Conservation (phyloP, 2,329 filamentous ascomycete genomes). For the Neonectria hederae region DNA sequence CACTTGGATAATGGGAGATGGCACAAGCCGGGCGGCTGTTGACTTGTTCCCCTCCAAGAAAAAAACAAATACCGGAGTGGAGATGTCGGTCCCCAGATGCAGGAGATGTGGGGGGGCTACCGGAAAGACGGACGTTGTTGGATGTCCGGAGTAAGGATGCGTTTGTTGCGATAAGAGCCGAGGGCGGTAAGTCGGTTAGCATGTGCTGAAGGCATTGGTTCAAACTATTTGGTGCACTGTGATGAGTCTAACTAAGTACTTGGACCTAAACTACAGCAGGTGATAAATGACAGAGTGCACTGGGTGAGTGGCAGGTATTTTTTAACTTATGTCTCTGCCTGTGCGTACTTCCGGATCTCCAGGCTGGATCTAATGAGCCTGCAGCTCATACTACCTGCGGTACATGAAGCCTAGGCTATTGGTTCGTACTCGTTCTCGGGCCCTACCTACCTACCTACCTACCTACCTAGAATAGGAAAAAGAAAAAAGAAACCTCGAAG, state of each 20-base stretch:
- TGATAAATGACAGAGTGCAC: neutral
- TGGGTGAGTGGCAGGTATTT: neutral
- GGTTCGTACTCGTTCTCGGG: conserved; percentile 14
- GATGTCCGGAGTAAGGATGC: neutral
- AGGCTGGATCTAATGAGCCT: neutral
- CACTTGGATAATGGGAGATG: neutral
- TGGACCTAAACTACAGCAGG: neutral
- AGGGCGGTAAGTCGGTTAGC: neutral
- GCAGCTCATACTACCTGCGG: neutral
- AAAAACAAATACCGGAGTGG: neutral
- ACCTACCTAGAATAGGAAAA: no score
- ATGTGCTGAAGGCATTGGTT: neutral
- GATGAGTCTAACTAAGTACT: neutral
- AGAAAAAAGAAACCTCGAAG: neutral
- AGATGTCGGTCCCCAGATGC: neutral
- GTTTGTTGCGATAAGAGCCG: neutral
- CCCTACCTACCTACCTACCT: no score
- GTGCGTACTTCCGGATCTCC: conserved; percentile 9
- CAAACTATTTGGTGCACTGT: neutral
- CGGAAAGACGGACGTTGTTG: neutral
- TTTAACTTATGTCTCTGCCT: no score
- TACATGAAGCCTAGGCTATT: neutral
- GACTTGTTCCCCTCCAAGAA: neutral
- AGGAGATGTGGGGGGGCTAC: neutral
- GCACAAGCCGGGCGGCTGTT: neutral